Base-by-base conservation (phyloP, 257 asterid genomes). In the Ligustrum vulgare region DNA sequence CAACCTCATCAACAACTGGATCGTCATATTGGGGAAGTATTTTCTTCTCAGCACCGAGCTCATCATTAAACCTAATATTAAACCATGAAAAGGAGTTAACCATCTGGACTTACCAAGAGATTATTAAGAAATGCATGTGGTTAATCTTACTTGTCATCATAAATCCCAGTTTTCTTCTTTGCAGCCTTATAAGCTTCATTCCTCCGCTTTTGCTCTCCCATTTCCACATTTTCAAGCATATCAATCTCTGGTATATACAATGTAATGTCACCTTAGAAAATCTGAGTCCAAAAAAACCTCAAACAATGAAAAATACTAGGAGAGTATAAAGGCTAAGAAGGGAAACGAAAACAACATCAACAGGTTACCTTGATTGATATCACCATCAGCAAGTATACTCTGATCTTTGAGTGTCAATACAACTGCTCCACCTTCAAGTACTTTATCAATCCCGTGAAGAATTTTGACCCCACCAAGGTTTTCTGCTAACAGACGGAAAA, bases 21-120 rank as follows among this genome's bases (percentile, higher is more conserved):
- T 95, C 99, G 82, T 95, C 99, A 80, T 95, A 95, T 22, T 95
- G 98, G 11, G 98, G 98, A 80, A 95, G 96, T 68, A 95, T 88
- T 81, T 81, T 92, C 84, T 85, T 92, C 80, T 82, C 91, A 63
- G 69, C 66, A 70, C 85, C 90, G 39, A 79, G 82, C 58, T 89
- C 98, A 20, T 89, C 97, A 72, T 41, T 89, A 77, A 90, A 95
- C 91, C 98, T 94, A 82, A 72, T 12, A 81, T 22, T 72, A 22
- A 64, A 79, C 8, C 5, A 54, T 13, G 82, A 72, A 60, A 54
- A 69, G 36, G 22, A 28, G 60, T 81, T 63, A 74, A 79, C 34
- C 60, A 49, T 66, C 75, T 56, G 25, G 64, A 47, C n/a, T 32
- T 33, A 64, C 66, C n/a, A 62, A 41, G 16, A 51, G 37, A 70